Evolutionary conservation across 148 eudicot genomes (phyloP), one percentile per base, ranked within the genome.

Genomic region (Selenicereus undatus): DNA sequence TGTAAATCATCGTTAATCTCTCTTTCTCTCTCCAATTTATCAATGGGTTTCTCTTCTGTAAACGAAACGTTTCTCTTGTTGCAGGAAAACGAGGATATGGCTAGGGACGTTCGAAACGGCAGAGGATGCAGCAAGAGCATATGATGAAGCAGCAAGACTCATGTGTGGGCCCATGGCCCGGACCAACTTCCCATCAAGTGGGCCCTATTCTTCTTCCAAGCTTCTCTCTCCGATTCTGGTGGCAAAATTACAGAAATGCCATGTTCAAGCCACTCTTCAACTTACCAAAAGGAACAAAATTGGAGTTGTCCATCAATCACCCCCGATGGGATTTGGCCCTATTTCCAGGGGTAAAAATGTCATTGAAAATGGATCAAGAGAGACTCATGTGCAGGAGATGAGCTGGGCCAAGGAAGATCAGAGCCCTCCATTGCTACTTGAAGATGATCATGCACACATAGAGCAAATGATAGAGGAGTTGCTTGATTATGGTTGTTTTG

Each of bases 381-480:
- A 30, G 65, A 76, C 36, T 77, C 72, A 24, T 74, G 70, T 39
- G 76, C 75, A 65, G 65, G 83, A 36, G 43, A 78, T 27, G 51
- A 64, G 70, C 27, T 70, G 80, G 89, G 76, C 45, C 78, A 48
- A 85, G 85, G 73, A 81, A 73, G 90, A 83, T 29, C 79, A 83
- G 39, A 32, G 82, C 54, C 76, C 75, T 83, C 78, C 85, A 24
- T 60, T 86, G 68, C 26, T 27, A 66, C 88, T 91, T 78, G 98
- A 92, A 81, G 98, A 94, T 79, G 94, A 91, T 80, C 90, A 89
- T 66, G 22, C 56, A 14, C 85, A 74, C 56, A 94, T 94, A 12
- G 94, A 94, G 84, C 93, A 94, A 81, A 94, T 94, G 98, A 94
- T 94, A 39, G 87, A 91, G 84, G 98, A 94, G 83, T 83, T 94